These are phyloP conservation scores for Zhuliangozyma parablackwelliae DNA, from an alignment of 1,139 yeast genomes.

Conservation along the genomic window DNA sequence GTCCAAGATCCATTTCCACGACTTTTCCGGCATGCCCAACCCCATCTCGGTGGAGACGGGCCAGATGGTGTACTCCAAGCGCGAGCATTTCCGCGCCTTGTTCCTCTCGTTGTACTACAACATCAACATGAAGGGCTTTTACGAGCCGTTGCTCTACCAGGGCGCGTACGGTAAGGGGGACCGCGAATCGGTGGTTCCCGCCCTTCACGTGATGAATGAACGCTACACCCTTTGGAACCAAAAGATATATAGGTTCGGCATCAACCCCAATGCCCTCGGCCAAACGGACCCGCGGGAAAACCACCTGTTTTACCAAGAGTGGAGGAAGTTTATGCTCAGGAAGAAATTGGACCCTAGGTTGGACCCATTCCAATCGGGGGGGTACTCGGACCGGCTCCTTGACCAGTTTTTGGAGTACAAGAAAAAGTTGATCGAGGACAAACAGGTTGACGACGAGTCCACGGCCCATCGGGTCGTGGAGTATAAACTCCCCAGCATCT, in stretches of 20 bases:
- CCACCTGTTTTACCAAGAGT: constrained; percentile 18
- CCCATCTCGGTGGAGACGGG: constrained; percentile 31
- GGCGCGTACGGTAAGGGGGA: constrained; percentile 38
- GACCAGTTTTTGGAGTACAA: constrained; percentile 17
- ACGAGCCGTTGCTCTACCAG: constrained; percentile 30
- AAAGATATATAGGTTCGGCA: constrained; percentile 15
- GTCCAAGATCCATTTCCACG: constrained; percentile 26
- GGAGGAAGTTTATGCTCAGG: constrained; percentile 23
- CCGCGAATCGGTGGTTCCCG: constrained; percentile 37
- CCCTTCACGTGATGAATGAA: constrained; percentile 32
- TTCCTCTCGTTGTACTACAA: constrained; percentile 32
- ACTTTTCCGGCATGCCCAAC: constrained; percentile 28
- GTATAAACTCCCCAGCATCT: constrained; percentile 20
- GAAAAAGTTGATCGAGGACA: constrained; percentile 8
- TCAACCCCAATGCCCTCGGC: constrained; percentile 27
- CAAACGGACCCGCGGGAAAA: constrained; percentile 30
- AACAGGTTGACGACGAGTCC: constrained; percentile 9
- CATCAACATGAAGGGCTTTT: constrained; percentile 23
- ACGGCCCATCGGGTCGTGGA: constrained; percentile 8
- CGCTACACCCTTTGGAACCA: constrained; percentile 26
- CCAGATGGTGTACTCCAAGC: constrained; percentile 32
- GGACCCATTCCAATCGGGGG: constrained; percentile 28
- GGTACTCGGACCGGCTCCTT: constrained; percentile 19
- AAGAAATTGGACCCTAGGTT: constrained; percentile 24
- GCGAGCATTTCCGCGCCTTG: constrained; percentile 25